phyloP scores from a whole-genome alignment of 306 rosid genomes.

The Delonix regia region DNA sequence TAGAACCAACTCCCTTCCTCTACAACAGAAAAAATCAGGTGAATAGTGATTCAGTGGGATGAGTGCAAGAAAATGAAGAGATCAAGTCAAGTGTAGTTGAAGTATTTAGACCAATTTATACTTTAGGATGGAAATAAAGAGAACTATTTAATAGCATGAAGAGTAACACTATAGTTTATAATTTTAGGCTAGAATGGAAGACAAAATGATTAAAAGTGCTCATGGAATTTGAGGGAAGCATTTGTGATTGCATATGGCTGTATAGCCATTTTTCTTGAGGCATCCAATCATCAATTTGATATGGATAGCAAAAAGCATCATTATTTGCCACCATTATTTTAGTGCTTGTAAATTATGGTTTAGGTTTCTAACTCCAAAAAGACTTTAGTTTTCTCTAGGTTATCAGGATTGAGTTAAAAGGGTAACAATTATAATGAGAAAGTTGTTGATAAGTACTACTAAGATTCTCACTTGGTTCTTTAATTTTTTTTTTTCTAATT shows the following conservation, averaged over 20 bases:
- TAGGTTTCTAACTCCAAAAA: constrained; percentile 20
- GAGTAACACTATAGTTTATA: not conserved
- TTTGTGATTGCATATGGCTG: constrained; percentile 32
- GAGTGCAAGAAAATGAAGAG: constrained; percentile 3
- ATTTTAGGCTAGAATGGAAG: not conserved
- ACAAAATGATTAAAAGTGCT: no score
- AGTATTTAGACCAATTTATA: no score
- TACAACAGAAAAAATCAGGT: constrained; percentile 37
- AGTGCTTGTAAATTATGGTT: not conserved
- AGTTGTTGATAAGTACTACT: constrained; percentile 54
- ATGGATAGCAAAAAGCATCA: constrained; percentile 71
- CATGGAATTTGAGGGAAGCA: constrained; percentile 47
- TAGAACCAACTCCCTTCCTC: constrained; percentile 81
- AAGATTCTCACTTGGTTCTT: constrained; percentile 64
- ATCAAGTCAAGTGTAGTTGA: constrained; percentile 1
- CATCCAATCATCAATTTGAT: constrained; percentile 42
- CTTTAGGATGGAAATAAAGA: no score
- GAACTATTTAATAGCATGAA: no score
- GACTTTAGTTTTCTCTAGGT: constrained; percentile 29
- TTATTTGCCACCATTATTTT: constrained; percentile 49
- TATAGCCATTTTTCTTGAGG: constrained; percentile 30
- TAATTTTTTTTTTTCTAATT: constrained; percentile 21
- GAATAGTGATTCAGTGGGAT: no score
- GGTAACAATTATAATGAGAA: constrained; percentile 38
- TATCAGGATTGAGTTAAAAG: no score